Conservation (phyloP, 257 asterid genomes). For the Capsicum pubescens region DNA sequence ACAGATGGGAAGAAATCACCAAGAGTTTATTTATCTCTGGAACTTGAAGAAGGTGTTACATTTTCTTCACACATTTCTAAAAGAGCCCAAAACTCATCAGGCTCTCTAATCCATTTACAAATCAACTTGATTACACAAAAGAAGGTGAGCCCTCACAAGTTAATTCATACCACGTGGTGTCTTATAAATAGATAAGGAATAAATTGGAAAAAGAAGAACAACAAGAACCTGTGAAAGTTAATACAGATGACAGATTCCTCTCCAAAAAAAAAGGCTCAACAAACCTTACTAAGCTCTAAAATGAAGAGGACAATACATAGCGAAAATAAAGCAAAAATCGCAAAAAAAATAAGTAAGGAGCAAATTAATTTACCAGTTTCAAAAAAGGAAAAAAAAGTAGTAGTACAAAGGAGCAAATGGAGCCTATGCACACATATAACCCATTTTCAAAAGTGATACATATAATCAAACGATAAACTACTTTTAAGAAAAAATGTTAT, state of each 20-base stretch:
- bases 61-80: constrained; percentile 5
- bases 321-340: background rate
- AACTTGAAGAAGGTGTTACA: background rate
- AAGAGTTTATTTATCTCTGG: too few relatives aligned
- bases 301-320: background rate
- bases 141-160: background rate
- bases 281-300: background rate
- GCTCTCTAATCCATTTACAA: background rate
- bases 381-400: background rate
- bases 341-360: background rate
- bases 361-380: too few relatives aligned
- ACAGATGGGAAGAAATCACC: too few relatives aligned
- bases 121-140: background rate
- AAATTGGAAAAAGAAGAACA: background rate
- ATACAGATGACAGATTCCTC: background rate
- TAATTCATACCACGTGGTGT: background rate
- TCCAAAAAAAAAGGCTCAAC: background rate
- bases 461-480: too few relatives aligned
- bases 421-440: too few relatives aligned
- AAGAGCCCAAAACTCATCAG: background rate
- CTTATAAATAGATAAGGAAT: background rate
- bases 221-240: background rate
- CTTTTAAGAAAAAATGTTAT: too few relatives aligned
- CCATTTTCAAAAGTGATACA: too few relatives aligned
- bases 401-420: background rate